These are phyloP conservation scores for Aspergillus sclerotialis DNA, from an alignment of 2,329 filamentous ascomycete species.

Conservation along the genomic window DNA sequence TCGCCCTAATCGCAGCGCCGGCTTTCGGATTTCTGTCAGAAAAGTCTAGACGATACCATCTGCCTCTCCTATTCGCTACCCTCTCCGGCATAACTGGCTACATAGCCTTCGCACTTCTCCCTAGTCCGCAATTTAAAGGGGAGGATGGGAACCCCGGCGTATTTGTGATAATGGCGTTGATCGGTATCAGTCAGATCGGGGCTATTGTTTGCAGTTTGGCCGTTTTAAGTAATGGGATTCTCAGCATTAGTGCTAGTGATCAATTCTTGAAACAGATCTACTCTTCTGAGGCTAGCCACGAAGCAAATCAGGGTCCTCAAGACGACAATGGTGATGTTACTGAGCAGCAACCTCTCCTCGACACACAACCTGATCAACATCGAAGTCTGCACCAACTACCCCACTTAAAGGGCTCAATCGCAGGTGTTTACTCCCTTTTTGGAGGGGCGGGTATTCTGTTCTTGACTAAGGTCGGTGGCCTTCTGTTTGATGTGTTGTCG, in stretches of 20 bases:
- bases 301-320: neutral
- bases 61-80: slow-evolving; percentile 67
- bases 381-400: slow-evolving; percentile 30
- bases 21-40: slow-evolving; percentile 81
- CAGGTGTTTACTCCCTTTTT: slow-evolving; percentile 85
- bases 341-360: slow-evolving; percentile 26
- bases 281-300: slow-evolving; percentile 5
- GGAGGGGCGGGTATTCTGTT: slow-evolving; percentile 85
- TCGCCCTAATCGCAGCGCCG: slow-evolving; percentile 78
- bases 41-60: slow-evolving; percentile 58
- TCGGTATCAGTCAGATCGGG: slow-evolving; percentile 91
- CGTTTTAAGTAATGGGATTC: slow-evolving; percentile 72
- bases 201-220: slow-evolving; percentile 95
- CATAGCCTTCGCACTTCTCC: slow-evolving; percentile 63
- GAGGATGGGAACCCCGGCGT: slow-evolving; percentile 62
- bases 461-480: slow-evolving; percentile 84
- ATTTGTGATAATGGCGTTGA: slow-evolving; percentile 68
- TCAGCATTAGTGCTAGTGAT: slow-evolving; percentile 36
- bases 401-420: slow-evolving; percentile 86
- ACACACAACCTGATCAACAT: slow-evolving; percentile 7
- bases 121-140: slow-evolving; percentile 67
- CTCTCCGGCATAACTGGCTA: slow-evolving; percentile 73
- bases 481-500: slow-evolving; percentile 70
- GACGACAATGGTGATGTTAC: slow-evolving; percentile 1
- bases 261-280: slow-evolving; percentile 11